Conservation (phyloP, 2,329 filamentous ascomycete species). For the Talaromyces sp. region DNA sequence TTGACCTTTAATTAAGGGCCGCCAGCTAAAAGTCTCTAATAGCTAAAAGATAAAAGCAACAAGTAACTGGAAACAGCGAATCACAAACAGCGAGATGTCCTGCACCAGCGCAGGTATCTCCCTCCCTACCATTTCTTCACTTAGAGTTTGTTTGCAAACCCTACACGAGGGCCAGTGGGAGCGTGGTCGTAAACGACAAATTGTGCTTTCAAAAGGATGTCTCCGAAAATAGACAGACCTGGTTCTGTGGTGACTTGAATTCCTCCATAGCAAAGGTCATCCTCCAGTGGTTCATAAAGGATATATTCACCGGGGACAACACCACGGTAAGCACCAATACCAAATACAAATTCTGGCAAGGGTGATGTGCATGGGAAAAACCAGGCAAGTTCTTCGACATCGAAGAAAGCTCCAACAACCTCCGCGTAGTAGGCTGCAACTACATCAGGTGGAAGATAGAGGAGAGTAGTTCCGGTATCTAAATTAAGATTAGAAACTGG, state of each 20-base stretch:
- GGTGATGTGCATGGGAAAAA: background rate
- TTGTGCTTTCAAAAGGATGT: background rate
- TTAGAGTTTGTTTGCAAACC: background rate
- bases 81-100: background rate
- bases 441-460: background rate
- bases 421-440: background rate
- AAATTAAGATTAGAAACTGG: background rate
- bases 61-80: background rate
- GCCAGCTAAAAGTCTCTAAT: no score
- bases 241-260: background rate
- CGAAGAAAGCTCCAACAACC: background rate
- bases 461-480: background rate
- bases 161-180: background rate
- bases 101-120: background rate
- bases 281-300: background rate
- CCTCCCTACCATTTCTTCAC: background rate
- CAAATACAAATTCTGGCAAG: background rate
- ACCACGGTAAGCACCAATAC: background rate
- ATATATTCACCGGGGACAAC: background rate
- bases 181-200: background rate
- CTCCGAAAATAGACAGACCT: background rate
- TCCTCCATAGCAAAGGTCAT: background rate
- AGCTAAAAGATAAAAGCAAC: background rate
- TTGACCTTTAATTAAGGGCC: no score
- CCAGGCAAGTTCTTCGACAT: background rate